A percentile compares a stretch with the other conserved stretches of the same genome.
Conservation (phyloP, 2,329 filamentous ascomycete species). For the Ampelomyces quisqualis region DNA sequence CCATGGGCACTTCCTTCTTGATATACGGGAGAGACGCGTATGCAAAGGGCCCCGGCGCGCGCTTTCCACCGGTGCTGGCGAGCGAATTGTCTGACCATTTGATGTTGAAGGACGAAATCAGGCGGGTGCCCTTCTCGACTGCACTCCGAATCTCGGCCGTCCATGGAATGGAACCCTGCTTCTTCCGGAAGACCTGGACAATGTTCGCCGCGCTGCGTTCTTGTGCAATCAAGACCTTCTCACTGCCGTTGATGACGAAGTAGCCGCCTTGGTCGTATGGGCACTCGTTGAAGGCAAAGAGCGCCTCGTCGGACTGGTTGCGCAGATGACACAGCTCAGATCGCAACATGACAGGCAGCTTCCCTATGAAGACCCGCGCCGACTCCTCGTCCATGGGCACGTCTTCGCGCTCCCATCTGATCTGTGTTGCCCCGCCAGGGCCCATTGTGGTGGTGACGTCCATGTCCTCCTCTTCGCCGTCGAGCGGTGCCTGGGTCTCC, state of each 20-base stretch:
- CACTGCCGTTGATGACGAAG: constrained; percentile 98
- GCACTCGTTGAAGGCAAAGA: constrained; percentile 93
- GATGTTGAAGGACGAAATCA: constrained; percentile 89
- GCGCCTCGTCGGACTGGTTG: constrained; percentile 76
- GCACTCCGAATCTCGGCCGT: constrained; percentile 95
- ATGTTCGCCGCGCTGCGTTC: constrained; percentile 98
- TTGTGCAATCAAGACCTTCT: constrained; percentile 97
- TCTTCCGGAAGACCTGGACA: constrained; percentile 98
- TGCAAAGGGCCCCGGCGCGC: constrained; percentile 82
- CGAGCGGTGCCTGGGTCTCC: constrained; percentile 66
- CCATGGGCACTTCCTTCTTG: constrained; percentile 89
- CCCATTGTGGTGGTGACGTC: constrained; percentile 33
- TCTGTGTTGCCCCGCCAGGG: constrained; percentile 34
- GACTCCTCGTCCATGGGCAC: constrained; percentile 51
- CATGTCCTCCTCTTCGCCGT: constrained; percentile 65
- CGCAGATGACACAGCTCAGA: constrained; percentile 92
- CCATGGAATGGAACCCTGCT: constrained; percentile 89
- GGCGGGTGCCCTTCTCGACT: constrained; percentile 89
- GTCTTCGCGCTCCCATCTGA: constrained; percentile 54
- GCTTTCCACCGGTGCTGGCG: constrained; percentile 64
- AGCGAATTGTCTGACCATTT: constrained; percentile 88
- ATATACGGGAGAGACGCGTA: constrained; percentile 91
- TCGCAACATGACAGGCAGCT: constrained; percentile 97
- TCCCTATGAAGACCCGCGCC: constrained; percentile 85
- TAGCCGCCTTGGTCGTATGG: constrained; percentile 98